Percentiles rank a stretch among this genome's conserved stretches.
These are phyloP conservation scores for Barnettozyma sp. DNA, from an alignment of 805 yeast species.

Conservation along the genomic window DNA sequence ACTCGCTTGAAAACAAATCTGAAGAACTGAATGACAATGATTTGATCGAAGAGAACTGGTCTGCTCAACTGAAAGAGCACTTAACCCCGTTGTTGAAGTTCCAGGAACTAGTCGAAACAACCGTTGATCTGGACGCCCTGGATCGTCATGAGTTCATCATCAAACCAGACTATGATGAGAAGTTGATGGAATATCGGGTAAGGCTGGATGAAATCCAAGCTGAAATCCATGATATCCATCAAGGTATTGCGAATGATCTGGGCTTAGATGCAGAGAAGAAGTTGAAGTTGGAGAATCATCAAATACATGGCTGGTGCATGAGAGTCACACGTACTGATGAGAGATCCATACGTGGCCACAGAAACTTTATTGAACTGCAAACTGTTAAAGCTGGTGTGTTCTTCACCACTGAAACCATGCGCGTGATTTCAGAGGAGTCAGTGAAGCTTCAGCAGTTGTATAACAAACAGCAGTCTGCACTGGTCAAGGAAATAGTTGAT, in stretches of 20 bases:
- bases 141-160: constrained; percentile 80
- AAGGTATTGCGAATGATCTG: constrained; percentile 63
- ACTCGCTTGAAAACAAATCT: constrained; percentile 40
- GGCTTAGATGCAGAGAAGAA: constrained; percentile 81
- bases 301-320: constrained; percentile 89
- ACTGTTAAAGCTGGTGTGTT: constrained; percentile 94
- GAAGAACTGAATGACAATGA: constrained; percentile 24
- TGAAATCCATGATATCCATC: constrained; percentile 54
- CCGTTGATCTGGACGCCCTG: constrained; percentile 79
- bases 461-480: constrained; percentile 63
- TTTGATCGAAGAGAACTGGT: constrained; percentile 48
- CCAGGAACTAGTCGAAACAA: constrained; percentile 84
- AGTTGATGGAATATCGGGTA: constrained; percentile 52
- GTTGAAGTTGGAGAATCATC: constrained; percentile 82
- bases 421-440: constrained; percentile 52
- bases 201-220: constrained; percentile 48
- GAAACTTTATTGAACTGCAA: constrained; percentile 65
- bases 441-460: constrained; percentile 57
- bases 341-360: constrained; percentile 56
- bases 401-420: constrained; percentile 69
- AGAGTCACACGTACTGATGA: constrained; percentile 90
- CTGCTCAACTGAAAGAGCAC: constrained; percentile 44
- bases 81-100: constrained; percentile 53
- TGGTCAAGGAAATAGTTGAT: constrained; percentile 75
- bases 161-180: constrained; percentile 84